phyloP scores from a whole-genome alignment of 1,284 basidiomycete genomes.

The Cryptococcus sp. region DNA sequence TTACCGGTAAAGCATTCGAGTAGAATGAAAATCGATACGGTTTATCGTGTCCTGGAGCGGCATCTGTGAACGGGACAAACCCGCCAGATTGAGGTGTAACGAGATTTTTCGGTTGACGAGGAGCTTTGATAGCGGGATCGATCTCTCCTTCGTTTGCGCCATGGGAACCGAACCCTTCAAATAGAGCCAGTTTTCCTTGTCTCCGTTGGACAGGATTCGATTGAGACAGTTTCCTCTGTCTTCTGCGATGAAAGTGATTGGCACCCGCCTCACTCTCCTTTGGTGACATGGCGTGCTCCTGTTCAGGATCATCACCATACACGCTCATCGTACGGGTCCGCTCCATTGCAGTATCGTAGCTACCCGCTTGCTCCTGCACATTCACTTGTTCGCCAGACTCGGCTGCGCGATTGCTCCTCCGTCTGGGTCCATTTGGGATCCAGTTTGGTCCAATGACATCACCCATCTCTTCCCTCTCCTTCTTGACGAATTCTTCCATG shows the following conservation, averaged over 20 bases:
- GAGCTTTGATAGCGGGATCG: conserved; percentile 35
- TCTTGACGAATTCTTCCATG: conserved; percentile 74
- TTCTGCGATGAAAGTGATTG: conserved; percentile 49
- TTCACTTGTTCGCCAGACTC: neutral
- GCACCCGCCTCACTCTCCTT: conserved; percentile 18
- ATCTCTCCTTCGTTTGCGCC: conserved; percentile 29
- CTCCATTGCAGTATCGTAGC: conserved; percentile 19
- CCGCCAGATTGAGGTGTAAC: conserved; percentile 8
- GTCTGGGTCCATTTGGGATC: conserved; percentile 7
- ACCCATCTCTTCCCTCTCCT: conserved; percentile 58
- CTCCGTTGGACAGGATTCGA: conserved; percentile 58
- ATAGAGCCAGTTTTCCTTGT: conserved; percentile 84
- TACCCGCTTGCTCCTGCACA: conserved; percentile 1
- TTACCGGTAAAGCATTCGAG: conserved; percentile 84
- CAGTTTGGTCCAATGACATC: conserved; percentile 32
- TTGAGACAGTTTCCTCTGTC: conserved; percentile 78
- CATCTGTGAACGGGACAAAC: conserved; percentile 33
- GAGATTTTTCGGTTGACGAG: conserved; percentile 28
- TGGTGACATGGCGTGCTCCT: conserved; percentile 17
- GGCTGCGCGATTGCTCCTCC: conserved; percentile 10
- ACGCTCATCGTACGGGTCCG: conserved; percentile 2
- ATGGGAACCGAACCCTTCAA: conserved; percentile 60
- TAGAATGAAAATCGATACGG: conserved; percentile 99
- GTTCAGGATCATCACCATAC: neutral
- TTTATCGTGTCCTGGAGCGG: conserved; percentile 66